Conservation (phyloP, 2,329 filamentous ascomycete species). For the Venturia pyrina region DNA sequence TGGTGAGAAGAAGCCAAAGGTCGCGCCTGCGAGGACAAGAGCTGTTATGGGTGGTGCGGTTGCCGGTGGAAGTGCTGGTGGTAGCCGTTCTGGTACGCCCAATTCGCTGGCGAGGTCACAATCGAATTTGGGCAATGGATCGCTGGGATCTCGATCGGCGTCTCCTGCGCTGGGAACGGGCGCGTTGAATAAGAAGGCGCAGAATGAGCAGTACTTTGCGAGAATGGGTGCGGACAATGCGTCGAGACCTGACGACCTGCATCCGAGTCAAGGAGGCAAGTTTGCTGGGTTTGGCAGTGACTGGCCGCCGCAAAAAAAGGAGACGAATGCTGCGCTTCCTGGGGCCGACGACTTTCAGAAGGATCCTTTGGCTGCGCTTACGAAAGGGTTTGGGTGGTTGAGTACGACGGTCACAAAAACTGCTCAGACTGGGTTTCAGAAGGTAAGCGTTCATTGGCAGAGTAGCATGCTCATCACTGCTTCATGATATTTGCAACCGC, state of each 20-base stretch:
- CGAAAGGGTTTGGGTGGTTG: slow-evolving; percentile 93
- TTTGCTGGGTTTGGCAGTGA: slow-evolving; percentile 84
- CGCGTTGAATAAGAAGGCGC: slow-evolving; percentile 40
- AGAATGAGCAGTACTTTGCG: slow-evolving; percentile 85
- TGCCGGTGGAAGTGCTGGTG: slow-evolving; percentile 25
- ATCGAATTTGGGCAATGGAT: slow-evolving; percentile 11
- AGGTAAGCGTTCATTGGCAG: slow-evolving; percentile 43
- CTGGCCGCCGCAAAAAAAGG: slow-evolving; percentile 39
- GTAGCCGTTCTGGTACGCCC: slow-evolving; percentile 28
- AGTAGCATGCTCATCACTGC: background rate
- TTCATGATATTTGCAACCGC: background rate
- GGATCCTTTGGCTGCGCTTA: slow-evolving; percentile 79
- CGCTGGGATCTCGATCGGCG: slow-evolving; percentile 25
- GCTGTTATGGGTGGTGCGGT: slow-evolving; percentile 21
- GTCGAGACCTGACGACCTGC: slow-evolving; percentile 58
- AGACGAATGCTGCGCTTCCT: slow-evolving; percentile 41
- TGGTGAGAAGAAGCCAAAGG: slow-evolving; percentile 30
- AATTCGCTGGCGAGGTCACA: slow-evolving; percentile 25
- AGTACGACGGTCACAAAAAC: slow-evolving; percentile 78
- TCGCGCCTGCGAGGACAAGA: slow-evolving; percentile 27
- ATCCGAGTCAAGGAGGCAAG: slow-evolving; percentile 86
- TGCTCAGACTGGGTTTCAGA: slow-evolving; percentile 78
- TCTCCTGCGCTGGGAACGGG: slow-evolving; percentile 24
- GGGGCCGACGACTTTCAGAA: slow-evolving; percentile 72
- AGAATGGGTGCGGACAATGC: slow-evolving; percentile 77